These are phyloP conservation scores for Kurtzmaniella fragi DNA, from an alignment of 805 yeast species.

Conservation along the genomic window DNA sequence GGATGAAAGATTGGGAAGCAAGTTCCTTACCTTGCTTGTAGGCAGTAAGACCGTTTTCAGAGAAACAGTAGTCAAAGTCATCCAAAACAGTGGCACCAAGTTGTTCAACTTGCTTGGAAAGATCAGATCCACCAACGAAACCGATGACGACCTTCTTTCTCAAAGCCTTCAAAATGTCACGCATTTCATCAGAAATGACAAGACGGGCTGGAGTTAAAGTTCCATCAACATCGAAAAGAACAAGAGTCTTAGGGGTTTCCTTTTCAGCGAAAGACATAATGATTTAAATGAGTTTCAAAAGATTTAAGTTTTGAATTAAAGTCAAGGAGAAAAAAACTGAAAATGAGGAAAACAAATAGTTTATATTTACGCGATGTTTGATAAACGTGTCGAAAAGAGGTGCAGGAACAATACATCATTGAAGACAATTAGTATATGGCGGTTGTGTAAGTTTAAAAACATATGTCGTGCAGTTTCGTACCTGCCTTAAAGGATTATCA, in stretches of 20 bases:
- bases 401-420: no score
- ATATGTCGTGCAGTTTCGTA: no score
- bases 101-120: conserved; percentile 93
- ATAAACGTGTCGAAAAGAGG: not conserved
- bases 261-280: conserved; percentile 61
- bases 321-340: not conserved
- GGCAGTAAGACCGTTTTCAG: conserved; percentile 98
- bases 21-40: conserved; percentile 84
- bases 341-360: not conserved
- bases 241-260: conserved; percentile 81
- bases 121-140: conserved; percentile 96
- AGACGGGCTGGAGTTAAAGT: conserved; percentile 97
- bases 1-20: conserved; percentile 90
- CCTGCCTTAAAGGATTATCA: no score
- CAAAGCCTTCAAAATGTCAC: conserved; percentile 59
- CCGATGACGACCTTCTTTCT: conserved; percentile 94
- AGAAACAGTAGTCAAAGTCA: conserved; percentile 91
- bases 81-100: conserved; percentile 72
- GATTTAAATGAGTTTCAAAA: not conserved
- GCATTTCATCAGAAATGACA: conserved; percentile 71
- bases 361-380: not conserved
- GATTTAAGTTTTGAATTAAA: no score
- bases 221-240: conserved; percentile 96
- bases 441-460: no score
- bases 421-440: no score